Base-by-base conservation (phyloP, 2,329 filamentous ascomycete genomes). In the Metarhizium rileyi region DNA sequence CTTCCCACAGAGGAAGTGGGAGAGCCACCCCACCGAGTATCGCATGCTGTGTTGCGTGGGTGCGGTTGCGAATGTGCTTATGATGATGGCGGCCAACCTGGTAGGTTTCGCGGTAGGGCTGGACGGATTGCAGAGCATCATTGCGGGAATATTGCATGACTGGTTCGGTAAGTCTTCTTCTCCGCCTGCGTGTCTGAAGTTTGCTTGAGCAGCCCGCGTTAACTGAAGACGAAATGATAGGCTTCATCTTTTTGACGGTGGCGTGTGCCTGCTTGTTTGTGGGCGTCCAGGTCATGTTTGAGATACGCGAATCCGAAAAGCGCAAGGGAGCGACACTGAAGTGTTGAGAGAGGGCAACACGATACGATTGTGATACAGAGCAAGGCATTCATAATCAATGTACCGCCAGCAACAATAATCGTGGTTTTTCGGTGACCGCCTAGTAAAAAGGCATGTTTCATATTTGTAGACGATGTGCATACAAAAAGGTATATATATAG, bases 11-110 rank as follows among this genome's bases (percentile, higher is more conserved):
- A 75, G 74, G 38, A 81, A 79, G 56, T 97, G 86, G 82, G 81
- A 82, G 58, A 70, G 74, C 22, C 71, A 75, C 0, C 87, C 87
- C 2, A 85, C 81, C 46, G 66, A 77, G 2, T 96, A 95, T 63
- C 80, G 93, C 25, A 77, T 90, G 66, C 63, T 97, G 3, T 90
- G 86, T 65, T 87, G 86, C 5, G 65, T 87, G 16, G 93, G 91
- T 2, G 88, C 82, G 0, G 87, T 96, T 3, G 79, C 70, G 1
- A 96, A 96, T 59, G 77, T 95, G 23, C 69, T 97, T 44, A 90
- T 96, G 85, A 93, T 98, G 86, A 95, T 97, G 78, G 77, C 80
- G 42, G 93, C 91, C 16, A 98, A 98, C 63, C 70, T 98, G 18
- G 90, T 98, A 10, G 93, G 93, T 0, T 98, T 97, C 67, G 93